Conservation (phyloP, 2,329 filamentous ascomycete species). For the Neonectria sp. region DNA sequence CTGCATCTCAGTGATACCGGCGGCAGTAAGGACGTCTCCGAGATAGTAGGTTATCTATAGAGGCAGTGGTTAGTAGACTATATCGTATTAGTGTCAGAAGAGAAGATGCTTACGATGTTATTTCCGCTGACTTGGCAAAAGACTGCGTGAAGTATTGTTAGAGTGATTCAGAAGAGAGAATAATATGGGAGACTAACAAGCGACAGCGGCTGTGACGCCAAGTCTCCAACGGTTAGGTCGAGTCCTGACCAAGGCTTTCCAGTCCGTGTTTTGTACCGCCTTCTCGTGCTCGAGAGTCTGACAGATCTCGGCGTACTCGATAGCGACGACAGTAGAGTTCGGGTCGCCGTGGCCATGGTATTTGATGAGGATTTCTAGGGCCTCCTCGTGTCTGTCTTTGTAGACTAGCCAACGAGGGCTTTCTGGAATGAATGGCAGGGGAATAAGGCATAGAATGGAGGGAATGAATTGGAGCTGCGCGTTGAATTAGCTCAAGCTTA, state of each 20-base stretch:
- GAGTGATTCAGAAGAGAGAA: not conserved
- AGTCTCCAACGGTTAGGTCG: slow-evolving; percentile 12
- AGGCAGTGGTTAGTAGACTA: too few relatives aligned
- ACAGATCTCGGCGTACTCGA: slow-evolving; percentile 13
- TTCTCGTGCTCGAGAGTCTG: slow-evolving; percentile 6
- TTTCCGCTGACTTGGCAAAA: slow-evolving; percentile 17
- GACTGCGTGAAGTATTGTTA: not conserved
- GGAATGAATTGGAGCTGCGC: slow-evolving; percentile 14
- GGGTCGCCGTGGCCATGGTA: slow-evolving; percentile 13
- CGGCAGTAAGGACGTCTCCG: not conserved
- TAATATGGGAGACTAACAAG: not conserved
- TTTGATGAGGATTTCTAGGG: not conserved
- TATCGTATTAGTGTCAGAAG: too few relatives aligned
- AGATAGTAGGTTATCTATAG: slow-evolving; percentile 7
- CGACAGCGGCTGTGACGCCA: slow-evolving; percentile 7
- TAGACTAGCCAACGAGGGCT: slow-evolving; percentile 16
- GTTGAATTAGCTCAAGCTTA: not conserved
- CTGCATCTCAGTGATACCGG: slow-evolving; percentile 6
- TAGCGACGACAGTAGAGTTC: slow-evolving; percentile 1
- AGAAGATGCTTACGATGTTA: not conserved
- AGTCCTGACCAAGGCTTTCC: slow-evolving; percentile 9
- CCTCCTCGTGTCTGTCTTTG: slow-evolving; percentile 17
- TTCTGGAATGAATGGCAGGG: slow-evolving; percentile 17
- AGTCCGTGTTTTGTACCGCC: slow-evolving; percentile 1
- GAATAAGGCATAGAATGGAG: slow-evolving; percentile 7